Base-by-base conservation (phyloP, 2,329 filamentous ascomycete genomes). In the Thermothelomyces thermophilus region DNA sequence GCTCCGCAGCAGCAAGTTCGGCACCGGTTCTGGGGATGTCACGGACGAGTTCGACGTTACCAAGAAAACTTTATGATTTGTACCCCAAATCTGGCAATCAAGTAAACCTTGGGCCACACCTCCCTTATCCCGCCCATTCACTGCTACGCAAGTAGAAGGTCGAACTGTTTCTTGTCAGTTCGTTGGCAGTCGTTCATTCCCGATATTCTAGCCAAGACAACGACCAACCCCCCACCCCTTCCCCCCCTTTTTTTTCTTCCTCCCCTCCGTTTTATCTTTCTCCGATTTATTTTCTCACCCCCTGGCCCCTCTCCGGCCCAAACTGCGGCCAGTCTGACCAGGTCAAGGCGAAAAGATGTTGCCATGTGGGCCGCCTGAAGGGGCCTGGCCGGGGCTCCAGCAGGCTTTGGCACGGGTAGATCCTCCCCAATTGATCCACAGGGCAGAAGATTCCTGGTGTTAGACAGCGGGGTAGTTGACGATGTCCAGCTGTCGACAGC, bases 361-460 rank as follows among this genome's bases (percentile, higher is more conserved):
- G 50, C 51, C 53, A 55, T 58, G 56, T 61, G 58, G 59, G 54
- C 55, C 58, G 53, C 50, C 56, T 53, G 51, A 58, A 53, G 52
- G 16, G 53, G 39, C 47, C 53, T 56, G 41, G 47, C 55, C 51
- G 53, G 40, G 35, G 47, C 51, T 46, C 24, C 46, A 13, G 22
- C 53, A 51, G 41, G 52, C 31, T 46, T 54, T 26, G 41, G 51
- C 48, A 52, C 52, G 57, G 54, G 54, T 57, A 56, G 53, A 59
- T 58, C 55, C 41, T 54, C 50, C 35, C 34, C 41, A 37, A 22
- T 22, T 39, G 45, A 46, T 42, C 50, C 48, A 50, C 50, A 48
- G 42, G 39, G 40, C 42, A 9, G n/a, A 34, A 33, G 33, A 33
- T 28, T n/a, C 35, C 22, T n/a, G 24, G 16, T 42, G 51, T 43